Evolutionary conservation across 2,329 filamentous ascomycete species (phyloP), one percentile per base, ranked within the genome.

Genomic region (Aspergillus brunneoviolaceus): DNA sequence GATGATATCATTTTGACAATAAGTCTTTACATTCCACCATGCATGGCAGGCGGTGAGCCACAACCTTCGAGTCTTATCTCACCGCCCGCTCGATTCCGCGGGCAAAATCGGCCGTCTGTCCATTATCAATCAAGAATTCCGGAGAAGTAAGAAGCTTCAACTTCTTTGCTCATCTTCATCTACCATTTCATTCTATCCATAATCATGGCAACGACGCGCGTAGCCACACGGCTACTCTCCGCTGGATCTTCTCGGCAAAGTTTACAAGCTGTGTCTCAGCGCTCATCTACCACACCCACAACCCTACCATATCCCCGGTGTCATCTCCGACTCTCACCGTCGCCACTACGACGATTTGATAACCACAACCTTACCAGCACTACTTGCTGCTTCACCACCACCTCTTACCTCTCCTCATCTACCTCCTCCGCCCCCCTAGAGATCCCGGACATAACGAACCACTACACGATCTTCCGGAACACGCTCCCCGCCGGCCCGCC

Each of bases 391-490:
- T 50, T 27, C 49, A 51, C 55, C 42, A 35, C 25, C 39, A 47
- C 47, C 23, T 60, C 59, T 27, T 67, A 66, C 11, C 64, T 56
- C 58, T 60, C 69, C 21, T 70, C 70, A 5, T 66, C 67, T 5
- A 58, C 60, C 5, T 29, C 60, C 29, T 10, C 58, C 12, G 39
- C 56, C 16, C n/a, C n/a, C 25, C 51, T 58, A 9, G 48, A 63
- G 35, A 64, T 70, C 31, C 75, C 75, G 2, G 72, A 79, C 57
- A 72, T 76, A 53, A 76, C 74, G 45, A 91, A 88, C 57, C 86
- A 94, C 82, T 98, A 97, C 83, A 86, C 88, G 58, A 86, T 98
- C 78, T 99, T 99, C 81, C 92, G 93, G 1, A 74, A 84, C 33
- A 90, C 92, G 3, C 83, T 97, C 3, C 86, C 92, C 0, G 57